These are phyloP conservation scores for Ramularia endophylla DNA, from an alignment of 2,329 filamentous ascomycete genomes.

Conservation along the genomic window DNA sequence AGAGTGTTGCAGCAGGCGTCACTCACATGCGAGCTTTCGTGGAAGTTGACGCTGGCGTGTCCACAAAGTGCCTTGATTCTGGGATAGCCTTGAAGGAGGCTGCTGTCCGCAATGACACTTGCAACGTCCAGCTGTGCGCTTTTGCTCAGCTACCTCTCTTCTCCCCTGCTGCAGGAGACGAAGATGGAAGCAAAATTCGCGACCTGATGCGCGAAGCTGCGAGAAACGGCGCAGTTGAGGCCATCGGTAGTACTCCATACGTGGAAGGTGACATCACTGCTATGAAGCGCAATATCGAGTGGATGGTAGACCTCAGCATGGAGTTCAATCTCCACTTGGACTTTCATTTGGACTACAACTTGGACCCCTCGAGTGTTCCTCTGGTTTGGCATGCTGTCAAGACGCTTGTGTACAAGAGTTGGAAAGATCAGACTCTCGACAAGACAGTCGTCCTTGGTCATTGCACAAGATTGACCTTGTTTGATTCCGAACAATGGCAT, in stretches of 20 bases:
- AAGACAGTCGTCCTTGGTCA: conserved; percentile 59
- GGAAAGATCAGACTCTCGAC: conserved; percentile 38
- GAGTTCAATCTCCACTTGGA: conserved; percentile 53
- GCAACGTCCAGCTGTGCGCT: conserved; percentile 60
- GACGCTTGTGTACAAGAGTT: conserved; percentile 45
- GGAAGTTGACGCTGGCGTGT: conserved; percentile 60
- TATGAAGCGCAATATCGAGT: conserved; percentile 54
- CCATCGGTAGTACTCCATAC: conserved; percentile 63
- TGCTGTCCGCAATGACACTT: conserved; percentile 45
- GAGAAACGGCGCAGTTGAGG: conserved; percentile 45
- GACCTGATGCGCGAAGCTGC: conserved; percentile 44
- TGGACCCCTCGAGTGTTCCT: conserved; percentile 46
- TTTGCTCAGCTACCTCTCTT: conserved; percentile 68
- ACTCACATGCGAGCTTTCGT: conserved; percentile 66
- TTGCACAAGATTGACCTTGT: conserved; percentile 60
- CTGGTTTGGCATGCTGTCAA: conserved; percentile 52
- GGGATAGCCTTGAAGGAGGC: conserved; percentile 50
- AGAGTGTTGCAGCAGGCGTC: conserved; percentile 59
- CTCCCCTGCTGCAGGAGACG: conserved; percentile 38
- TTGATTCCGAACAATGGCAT: conserved; percentile 46
- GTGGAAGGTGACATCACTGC: conserved; percentile 52
- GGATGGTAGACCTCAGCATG: conserved; percentile 54
- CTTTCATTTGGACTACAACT: conserved; percentile 66
- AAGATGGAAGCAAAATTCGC: conserved; percentile 46
- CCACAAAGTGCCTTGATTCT: conserved; percentile 51